Evolutionary conservation across 768 basidiomycete species (phyloP).

Genomic region (Peribolospora kevripleyi): DNA sequence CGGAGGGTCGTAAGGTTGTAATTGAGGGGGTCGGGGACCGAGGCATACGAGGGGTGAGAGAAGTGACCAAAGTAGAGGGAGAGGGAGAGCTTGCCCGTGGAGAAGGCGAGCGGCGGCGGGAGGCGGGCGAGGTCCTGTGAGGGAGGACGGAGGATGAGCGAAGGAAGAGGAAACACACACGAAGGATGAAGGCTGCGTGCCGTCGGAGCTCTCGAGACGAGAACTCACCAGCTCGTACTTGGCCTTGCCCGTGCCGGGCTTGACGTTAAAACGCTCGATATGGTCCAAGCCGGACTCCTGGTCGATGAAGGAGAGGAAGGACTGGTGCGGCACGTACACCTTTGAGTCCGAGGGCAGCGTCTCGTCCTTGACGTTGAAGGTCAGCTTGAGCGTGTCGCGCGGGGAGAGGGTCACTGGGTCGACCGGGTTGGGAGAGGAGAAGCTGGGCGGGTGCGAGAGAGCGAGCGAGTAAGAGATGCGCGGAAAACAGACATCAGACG

Average conservation of each 20-base stretch:
- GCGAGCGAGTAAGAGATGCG: neutral
- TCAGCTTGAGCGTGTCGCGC: constrained; percentile 9
- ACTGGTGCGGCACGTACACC: neutral
- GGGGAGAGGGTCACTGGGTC: neutral
- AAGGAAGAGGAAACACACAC: neutral
- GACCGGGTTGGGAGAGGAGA: neutral
- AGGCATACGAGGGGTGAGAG: neutral
- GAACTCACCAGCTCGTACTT: constrained; percentile 6
- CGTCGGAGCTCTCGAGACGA: neutral
- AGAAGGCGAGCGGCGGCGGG: constrained; percentile 6
- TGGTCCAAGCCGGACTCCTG: neutral
- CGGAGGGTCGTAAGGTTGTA: neutral
- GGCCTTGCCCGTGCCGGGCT: constrained; percentile 1
- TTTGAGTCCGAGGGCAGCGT: neutral
- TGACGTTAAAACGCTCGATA: constrained; percentile 1
- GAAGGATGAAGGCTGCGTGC: neutral
- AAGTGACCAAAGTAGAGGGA: constrained; percentile 6
- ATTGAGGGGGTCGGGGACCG: constrained; percentile 4
- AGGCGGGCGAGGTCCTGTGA: constrained; percentile 8
- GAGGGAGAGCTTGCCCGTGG: constrained; percentile 3
- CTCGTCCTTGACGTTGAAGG: constrained; percentile 3
- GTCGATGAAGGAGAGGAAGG: neutral
- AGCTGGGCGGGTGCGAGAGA: neutral
- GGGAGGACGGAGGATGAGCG: neutral
- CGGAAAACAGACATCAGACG: constrained; percentile 1